A percentile compares a stretch with the other conserved stretches of the same genome.
phyloP scores from a whole-genome alignment of 2,329 filamentous ascomycete genomes.

The Lachnellula suecica region DNA sequence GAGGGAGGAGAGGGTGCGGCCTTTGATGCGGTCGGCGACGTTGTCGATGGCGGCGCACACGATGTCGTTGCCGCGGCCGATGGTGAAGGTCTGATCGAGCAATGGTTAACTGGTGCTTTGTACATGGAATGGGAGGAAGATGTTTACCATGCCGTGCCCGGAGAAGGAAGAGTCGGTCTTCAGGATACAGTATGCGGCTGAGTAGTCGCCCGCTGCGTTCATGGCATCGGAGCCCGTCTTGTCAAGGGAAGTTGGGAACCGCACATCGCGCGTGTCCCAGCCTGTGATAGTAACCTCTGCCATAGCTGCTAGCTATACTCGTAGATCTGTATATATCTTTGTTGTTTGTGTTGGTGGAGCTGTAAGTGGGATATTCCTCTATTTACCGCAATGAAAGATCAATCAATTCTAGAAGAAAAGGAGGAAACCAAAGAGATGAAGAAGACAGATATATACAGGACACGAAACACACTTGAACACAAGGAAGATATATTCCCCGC shows the following conservation, averaged over 20 bases:
- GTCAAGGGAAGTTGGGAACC: slow-evolving; percentile 88
- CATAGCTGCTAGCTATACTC: too few relatives aligned
- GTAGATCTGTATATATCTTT: too few relatives aligned
- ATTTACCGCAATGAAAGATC: too few relatives aligned
- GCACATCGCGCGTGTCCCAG: slow-evolving; percentile 71
- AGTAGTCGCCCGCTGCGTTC: slow-evolving; percentile 93
- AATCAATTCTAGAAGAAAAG: too few relatives aligned
- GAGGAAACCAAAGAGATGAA: neutral
- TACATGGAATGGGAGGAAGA: neutral
- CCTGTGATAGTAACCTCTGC: slow-evolving; percentile 69
- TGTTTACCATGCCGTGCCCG: slow-evolving; percentile 74
- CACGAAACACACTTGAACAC: too few relatives aligned
- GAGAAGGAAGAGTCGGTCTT: slow-evolving; percentile 71
- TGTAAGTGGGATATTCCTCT: too few relatives aligned
- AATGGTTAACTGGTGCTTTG: slow-evolving; percentile 3
- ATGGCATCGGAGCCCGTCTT: slow-evolving; percentile 97
- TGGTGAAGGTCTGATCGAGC: slow-evolving; percentile 68
- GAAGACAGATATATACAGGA: neutral
- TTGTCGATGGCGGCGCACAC: slow-evolving; percentile 82
- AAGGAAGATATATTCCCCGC: neutral
- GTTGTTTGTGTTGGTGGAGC: too few relatives aligned
- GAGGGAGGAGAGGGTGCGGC: slow-evolving; percentile 73
- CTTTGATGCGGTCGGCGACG: slow-evolving; percentile 73
- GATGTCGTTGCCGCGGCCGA: slow-evolving; percentile 88
- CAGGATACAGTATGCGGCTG: slow-evolving; percentile 89